Conservation (phyloP, 768 basidiomycete species). For the Serendipita sp. region DNA sequence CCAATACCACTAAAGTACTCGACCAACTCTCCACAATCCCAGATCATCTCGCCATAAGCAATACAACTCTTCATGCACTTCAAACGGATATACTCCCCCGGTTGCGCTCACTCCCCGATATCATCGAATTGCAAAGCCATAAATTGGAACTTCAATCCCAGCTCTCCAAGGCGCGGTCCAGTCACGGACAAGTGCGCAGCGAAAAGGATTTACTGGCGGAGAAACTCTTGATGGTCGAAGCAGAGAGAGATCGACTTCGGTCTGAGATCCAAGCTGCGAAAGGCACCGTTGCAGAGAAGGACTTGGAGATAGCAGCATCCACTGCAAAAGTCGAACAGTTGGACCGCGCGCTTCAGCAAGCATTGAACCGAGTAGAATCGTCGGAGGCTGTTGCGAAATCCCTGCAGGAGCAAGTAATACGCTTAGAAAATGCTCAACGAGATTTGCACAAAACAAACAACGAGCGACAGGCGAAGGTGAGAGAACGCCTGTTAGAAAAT, state of each 20-base stretch:
- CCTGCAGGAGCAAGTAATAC: conserved; percentile 41
- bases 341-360: conserved; percentile 58
- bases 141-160: conserved; percentile 46
- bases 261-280: conserved; percentile 41
- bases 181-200: conserved; percentile 64
- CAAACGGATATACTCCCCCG: conserved; percentile 28
- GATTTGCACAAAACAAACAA: conserved; percentile 43
- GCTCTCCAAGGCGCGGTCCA: conserved; percentile 54
- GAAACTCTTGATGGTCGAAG: conserved; percentile 42
- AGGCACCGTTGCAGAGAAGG: conserved; percentile 25
- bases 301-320: conserved; percentile 30
- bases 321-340: conserved; percentile 41
- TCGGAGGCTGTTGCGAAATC: conserved; percentile 53
- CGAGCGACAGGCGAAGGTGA: conserved; percentile 42
- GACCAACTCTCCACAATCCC: neutral
- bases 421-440: conserved; percentile 45
- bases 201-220: conserved; percentile 64
- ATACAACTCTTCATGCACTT: conserved; percentile 21
- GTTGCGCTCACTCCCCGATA: conserved; percentile 33
- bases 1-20: conserved; percentile 7
- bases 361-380: conserved; percentile 51
- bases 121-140: conserved; percentile 29
- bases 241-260: conserved; percentile 47
- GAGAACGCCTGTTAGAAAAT: conserved; percentile 11
- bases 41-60: neutral